Conservation (phyloP, 2,329 filamentous ascomycete species). For the Arthrobotrys conoides region DNA sequence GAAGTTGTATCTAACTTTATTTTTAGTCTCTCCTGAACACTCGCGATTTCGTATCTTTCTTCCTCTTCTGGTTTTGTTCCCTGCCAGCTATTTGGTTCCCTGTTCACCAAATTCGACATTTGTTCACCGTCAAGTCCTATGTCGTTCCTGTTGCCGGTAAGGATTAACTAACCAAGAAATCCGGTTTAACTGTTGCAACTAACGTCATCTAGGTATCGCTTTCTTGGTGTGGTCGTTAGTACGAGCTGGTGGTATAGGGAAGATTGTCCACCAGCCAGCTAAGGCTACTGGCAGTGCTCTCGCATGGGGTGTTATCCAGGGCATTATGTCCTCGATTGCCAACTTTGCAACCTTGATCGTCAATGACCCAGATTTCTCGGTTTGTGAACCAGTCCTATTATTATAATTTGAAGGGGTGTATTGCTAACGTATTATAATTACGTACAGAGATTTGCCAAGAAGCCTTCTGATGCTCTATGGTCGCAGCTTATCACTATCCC, state of each 20-base stretch:
- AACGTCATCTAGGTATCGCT: slow-evolving; percentile 71
- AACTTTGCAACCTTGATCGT: slow-evolving; percentile 92
- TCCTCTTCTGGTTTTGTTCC: slow-evolving; percentile 86
- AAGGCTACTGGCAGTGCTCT: slow-evolving; percentile 77
- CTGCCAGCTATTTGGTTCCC: slow-evolving; percentile 90
- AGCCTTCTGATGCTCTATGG: slow-evolving; percentile 82
- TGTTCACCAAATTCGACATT: slow-evolving; percentile 86
- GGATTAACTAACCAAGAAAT: not conserved
- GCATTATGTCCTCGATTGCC: slow-evolving; percentile 89
- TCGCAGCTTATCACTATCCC: slow-evolving; percentile 84
- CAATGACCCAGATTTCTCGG: slow-evolving; percentile 65
- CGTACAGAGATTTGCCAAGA: slow-evolving; percentile 82
- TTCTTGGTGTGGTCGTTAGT: slow-evolving; percentile 91
- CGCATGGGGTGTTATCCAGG: slow-evolving; percentile 85
- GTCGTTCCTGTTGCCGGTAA: slow-evolving; percentile 81
- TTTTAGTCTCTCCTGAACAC: slow-evolving; percentile 79
- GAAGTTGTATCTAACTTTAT: slow-evolving; percentile 76
- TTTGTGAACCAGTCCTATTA: slow-evolving; percentile 15
- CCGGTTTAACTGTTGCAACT: not conserved
- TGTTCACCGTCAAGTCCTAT: slow-evolving; percentile 91
- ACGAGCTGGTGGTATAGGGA: slow-evolving; percentile 84
- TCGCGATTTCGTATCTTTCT: slow-evolving; percentile 82
- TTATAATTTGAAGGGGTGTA: not conserved
- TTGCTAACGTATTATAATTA: slow-evolving; percentile 79
- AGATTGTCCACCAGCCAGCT: slow-evolving; percentile 80